Evolutionary conservation across 2,329 filamentous ascomycete genomes (phyloP).

Genomic region (Aphanoascus verrucosus): DNA sequence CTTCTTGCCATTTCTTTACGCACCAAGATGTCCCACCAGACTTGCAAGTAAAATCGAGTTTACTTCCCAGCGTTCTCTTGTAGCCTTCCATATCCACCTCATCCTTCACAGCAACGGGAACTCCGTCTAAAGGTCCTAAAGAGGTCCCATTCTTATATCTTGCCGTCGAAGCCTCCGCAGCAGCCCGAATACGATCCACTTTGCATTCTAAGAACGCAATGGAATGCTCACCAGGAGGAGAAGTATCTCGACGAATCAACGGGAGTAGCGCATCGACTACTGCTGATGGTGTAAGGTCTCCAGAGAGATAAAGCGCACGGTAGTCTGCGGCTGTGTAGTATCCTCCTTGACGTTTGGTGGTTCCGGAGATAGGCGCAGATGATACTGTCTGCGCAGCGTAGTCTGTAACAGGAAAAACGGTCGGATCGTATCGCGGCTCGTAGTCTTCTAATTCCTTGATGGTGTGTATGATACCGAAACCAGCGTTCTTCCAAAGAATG

Average conservation of each 20-base stretch:
- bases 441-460: slow-evolving; percentile 46
- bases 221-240: slow-evolving; percentile 50
- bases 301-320: slow-evolving; percentile 60
- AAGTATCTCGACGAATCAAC: slow-evolving; percentile 52
- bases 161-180: slow-evolving; percentile 61
- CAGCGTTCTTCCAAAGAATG: slow-evolving; percentile 61
- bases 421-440: slow-evolving; percentile 46
- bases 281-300: slow-evolving; percentile 58
- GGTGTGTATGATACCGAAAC: slow-evolving; percentile 49
- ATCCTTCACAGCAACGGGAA: slow-evolving; percentile 76
- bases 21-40: slow-evolving; percentile 56
- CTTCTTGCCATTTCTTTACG: slow-evolving; percentile 58
- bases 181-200: slow-evolving; percentile 51
- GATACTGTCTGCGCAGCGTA: slow-evolving; percentile 16
- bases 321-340: slow-evolving; percentile 69
- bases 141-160: slow-evolving; percentile 58
- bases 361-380: slow-evolving; percentile 20
- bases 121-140: slow-evolving; percentile 63
- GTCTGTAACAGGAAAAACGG: slow-evolving; percentile 40
- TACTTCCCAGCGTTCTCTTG: slow-evolving; percentile 54
- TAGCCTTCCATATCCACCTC: slow-evolving; percentile 64
- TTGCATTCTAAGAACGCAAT: slow-evolving; percentile 62
- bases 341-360: slow-evolving; percentile 29
- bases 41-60: slow-evolving; percentile 45
- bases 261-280: slow-evolving; percentile 62